These are phyloP conservation scores for Talaromyces proteolyticus DNA, from an alignment of 495 filamentous ascomycete genomes.

Conservation along the genomic window DNA sequence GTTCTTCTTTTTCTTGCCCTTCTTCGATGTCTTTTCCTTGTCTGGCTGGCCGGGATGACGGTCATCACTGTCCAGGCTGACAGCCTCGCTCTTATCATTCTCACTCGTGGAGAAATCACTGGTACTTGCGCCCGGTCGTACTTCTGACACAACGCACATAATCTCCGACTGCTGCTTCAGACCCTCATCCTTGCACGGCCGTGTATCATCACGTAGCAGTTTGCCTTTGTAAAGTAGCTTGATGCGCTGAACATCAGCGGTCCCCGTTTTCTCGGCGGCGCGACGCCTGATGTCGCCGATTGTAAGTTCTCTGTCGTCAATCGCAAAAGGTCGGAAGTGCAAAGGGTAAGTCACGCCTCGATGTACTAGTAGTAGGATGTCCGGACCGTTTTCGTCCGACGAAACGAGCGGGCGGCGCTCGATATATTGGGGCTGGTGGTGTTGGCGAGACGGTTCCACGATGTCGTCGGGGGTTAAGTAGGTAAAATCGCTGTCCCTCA, in stretches of 20 bases:
- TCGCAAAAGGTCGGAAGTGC: conserved; percentile 75
- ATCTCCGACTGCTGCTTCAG: conserved; percentile 78
- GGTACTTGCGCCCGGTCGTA: conserved; percentile 37
- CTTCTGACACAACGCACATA: conserved; percentile 54
- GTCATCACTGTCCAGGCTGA: conserved; percentile 9
- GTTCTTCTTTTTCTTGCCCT: conserved; percentile 29
- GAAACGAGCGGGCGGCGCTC: conserved; percentile 14
- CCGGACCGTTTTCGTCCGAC: conserved; percentile 42
- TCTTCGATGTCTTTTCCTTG: too few relatives aligned
- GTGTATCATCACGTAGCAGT: conserved; percentile 58
- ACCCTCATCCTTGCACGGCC: conserved; percentile 65
- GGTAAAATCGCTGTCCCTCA: conserved; percentile 72
- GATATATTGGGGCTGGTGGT: conserved; percentile 30
- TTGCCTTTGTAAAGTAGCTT: conserved; percentile 81
- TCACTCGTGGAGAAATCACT: conserved; percentile 44
- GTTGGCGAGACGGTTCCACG: conserved; percentile 30
- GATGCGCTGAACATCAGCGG: conserved; percentile 54
- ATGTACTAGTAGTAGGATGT: conserved; percentile 71
- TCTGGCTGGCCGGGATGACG: conserved; percentile 9
- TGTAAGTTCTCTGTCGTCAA: conserved; percentile 67
- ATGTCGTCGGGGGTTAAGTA: conserved; percentile 75
- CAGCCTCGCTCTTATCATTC: conserved; percentile 14
- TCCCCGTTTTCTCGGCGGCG: conserved; percentile 56
- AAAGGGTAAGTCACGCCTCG: conserved; percentile 65
- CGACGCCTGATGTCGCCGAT: conserved; percentile 61